phyloP scores from a whole-genome alignment of 1,284 basidiomycete genomes.

The Hemileia vastatrix region DNA sequence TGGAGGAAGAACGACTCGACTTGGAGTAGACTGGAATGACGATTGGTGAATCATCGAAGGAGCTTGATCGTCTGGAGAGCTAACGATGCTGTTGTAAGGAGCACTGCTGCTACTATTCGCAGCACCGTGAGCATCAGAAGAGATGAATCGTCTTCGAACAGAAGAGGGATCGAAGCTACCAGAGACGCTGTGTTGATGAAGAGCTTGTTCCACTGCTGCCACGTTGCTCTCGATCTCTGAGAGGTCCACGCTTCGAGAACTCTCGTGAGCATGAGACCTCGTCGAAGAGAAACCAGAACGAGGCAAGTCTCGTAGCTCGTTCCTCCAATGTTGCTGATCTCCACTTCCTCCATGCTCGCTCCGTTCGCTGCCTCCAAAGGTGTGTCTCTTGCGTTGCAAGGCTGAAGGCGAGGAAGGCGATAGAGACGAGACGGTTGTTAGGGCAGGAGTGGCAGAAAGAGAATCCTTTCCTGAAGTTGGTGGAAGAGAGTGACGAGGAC shows the following conservation, averaged over 20 bases:
- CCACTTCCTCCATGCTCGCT: background rate
- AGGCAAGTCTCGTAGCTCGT: background rate
- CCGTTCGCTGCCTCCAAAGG: background rate
- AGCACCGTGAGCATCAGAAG: background rate
- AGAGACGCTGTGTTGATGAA: conserved; percentile 14
- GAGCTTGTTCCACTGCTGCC: conserved; percentile 20
- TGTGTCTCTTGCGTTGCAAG: background rate
- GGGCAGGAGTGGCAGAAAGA: background rate
- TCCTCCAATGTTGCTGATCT: background rate
- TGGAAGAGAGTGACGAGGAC: background rate
- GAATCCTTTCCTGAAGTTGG: background rate
- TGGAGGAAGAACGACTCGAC: background rate
- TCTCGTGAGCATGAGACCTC: background rate
- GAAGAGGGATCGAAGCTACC: conserved; percentile 21
- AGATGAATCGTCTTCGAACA: conserved; percentile 7
- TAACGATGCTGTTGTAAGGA: background rate
- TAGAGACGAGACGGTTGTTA: background rate
- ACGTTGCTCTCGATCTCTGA: conserved; percentile 21
- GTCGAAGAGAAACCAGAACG: background rate
- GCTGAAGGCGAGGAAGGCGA: background rate
- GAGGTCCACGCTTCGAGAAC: background rate
- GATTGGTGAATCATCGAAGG: background rate
- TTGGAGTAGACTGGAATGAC: background rate
- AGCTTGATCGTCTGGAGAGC: background rate
- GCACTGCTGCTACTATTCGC: background rate